phyloP scores from a whole-genome alignment of 2,329 filamentous ascomycete genomes.

The Thelonectria rubi region DNA sequence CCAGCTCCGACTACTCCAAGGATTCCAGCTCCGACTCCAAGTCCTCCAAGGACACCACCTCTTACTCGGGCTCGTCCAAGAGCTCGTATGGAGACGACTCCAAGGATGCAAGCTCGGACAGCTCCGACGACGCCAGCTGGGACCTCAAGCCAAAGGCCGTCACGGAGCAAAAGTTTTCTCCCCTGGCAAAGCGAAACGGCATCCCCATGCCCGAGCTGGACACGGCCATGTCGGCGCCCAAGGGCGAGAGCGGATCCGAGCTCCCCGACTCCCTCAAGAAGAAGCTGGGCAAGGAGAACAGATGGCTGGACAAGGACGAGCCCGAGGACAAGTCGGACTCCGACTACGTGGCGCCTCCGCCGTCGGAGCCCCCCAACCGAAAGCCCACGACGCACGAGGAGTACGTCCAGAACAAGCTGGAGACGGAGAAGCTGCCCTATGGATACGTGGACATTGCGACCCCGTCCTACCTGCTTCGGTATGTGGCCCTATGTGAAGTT shows the following conservation, averaged over 20 bases:
- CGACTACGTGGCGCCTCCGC: conserved; percentile 15
- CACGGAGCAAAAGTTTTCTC: conserved; percentile 15
- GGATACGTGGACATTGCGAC: conserved; percentile 60
- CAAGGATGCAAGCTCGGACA: conserved; percentile 10
- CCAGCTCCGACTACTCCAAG: too few species aligned
- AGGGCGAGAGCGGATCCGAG: conserved; percentile 41
- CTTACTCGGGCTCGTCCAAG: too few species aligned
- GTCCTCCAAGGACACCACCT: not conserved
- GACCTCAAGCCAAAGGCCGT: conserved; percentile 16
- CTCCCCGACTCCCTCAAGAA: conserved; percentile 47
- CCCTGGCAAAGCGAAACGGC: conserved; percentile 32
- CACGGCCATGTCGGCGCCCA: conserved; percentile 30
- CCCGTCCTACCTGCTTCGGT: conserved; percentile 70
- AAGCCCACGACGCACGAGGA: conserved; percentile 63
- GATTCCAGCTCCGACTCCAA: not conserved
- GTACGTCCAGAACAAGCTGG: conserved; percentile 58
- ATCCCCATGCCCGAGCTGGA: conserved; percentile 40
- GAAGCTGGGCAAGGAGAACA: conserved; percentile 39
- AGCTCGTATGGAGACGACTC: not conserved
- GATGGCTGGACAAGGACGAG: conserved; percentile 23
- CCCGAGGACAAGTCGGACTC: conserved; percentile 17
- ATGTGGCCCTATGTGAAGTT: conserved; percentile 42
- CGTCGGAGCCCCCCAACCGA: conserved; percentile 14
- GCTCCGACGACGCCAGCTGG: not conserved
- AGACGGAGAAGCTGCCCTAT: conserved; percentile 55